Evolutionary conservation across 202 grass and related monocot species (phyloP).

Genomic region (Schoenoplectus tabernaemontani): DNA sequence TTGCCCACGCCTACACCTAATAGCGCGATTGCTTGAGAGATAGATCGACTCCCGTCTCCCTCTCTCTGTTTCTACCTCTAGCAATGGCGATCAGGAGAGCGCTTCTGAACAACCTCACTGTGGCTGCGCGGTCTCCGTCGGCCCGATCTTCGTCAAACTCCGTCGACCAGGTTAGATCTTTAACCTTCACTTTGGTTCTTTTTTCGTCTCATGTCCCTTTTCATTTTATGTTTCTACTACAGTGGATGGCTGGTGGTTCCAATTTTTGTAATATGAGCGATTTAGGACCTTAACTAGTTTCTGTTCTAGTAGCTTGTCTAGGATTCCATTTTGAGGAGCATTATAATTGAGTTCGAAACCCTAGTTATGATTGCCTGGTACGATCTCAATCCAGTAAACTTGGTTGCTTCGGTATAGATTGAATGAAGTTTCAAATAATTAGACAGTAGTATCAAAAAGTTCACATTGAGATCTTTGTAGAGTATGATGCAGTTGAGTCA

Average conservation of each 20-base stretch:
- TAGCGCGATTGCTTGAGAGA: not conserved
- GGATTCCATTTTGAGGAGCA: not conserved
- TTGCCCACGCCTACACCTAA: constrained; percentile 11
- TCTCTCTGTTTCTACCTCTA: not conserved
- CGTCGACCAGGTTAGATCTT: not conserved
- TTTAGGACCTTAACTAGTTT: not conserved
- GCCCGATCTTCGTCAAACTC: constrained; percentile 4
- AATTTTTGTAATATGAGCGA: not conserved
- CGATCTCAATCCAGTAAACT: not conserved
- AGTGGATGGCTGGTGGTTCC: not conserved
- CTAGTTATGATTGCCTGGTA: constrained; percentile 6
- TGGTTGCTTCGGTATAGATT: no score
- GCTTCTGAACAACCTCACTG: constrained; percentile 13
- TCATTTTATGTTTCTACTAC: not conserved
- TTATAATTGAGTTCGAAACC: not conserved
- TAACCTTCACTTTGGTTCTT: not conserved
- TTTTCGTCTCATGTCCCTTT: not conserved
- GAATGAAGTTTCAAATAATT: no score
- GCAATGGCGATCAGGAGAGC: constrained; percentile 24
- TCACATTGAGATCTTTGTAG: not conserved
- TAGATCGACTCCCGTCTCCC: constrained; percentile 17
- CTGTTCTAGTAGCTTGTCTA: not conserved
- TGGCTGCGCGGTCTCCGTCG: not conserved
- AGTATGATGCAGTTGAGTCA: not conserved
- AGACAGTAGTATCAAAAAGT: not conserved